Percentiles rank a stretch among this genome's conserved stretches.
phyloP scores from a whole-genome alignment of 352 stramenopile species.

The Lagenidium giganteum region DNA sequence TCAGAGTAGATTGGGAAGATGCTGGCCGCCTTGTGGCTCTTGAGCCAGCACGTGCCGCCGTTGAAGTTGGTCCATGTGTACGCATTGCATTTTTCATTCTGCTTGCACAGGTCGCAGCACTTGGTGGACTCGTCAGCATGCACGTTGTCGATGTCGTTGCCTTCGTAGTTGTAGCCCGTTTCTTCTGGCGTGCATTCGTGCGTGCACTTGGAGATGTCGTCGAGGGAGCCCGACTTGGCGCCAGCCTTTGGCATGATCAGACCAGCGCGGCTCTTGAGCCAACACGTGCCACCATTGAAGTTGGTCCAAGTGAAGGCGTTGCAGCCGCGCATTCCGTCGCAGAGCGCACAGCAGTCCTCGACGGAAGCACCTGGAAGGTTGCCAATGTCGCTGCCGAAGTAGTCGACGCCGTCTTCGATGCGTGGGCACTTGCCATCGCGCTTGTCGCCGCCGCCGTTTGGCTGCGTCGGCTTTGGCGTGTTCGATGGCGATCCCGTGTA shows the following conservation, averaged over 20 bases:
- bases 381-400: constrained; percentile 28
- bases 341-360: constrained; percentile 22
- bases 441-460: constrained; percentile 1
- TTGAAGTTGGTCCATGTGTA: constrained; percentile 21
- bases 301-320: constrained; percentile 21
- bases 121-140: constrained; percentile 3
- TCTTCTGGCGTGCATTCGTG: constrained; percentile 16
- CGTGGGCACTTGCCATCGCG: constrained; percentile 4
- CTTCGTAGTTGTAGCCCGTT: constrained; percentile 18
- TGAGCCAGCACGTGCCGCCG: constrained; percentile 21
- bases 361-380: constrained; percentile 3
- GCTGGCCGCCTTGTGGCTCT: constrained; percentile 16
- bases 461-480: not conserved
- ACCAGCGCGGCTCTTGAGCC: constrained; percentile 23
- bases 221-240: constrained; percentile 18
- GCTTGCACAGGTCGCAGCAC: constrained; percentile 19
- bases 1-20: constrained; percentile 3
- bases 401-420: constrained; percentile 26
- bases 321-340: constrained; percentile 15
- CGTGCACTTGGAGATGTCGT: constrained; percentile 22
- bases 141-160: constrained; percentile 17
- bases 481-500: constrained; percentile 1
- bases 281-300: constrained; percentile 23
- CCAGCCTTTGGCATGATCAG: constrained; percentile 11
- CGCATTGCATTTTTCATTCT: constrained; percentile 13